Base-by-base conservation (phyloP, 495 filamentous ascomycete species). In the Echria macrotheca region DNA sequence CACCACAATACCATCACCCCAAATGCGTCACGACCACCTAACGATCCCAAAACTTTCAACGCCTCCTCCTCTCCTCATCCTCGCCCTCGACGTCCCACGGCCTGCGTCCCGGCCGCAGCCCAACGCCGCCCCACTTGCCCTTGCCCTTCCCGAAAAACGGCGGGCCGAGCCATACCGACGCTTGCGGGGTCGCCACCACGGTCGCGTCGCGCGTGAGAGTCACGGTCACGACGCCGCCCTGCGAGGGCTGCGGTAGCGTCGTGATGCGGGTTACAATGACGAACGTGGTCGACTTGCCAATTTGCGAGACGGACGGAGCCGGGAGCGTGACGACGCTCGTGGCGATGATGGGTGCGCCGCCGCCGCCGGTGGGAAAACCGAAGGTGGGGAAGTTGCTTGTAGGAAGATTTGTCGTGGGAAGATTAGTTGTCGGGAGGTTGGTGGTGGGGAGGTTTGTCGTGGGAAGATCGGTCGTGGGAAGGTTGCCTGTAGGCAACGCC, bases 181-280 rank as follows among this genome's bases (percentile, higher is more conserved):
- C n/a, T n/a, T n/a, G n/a, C n/a, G n/a, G n/a, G n/a, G n/a, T n/a
- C n/a, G n/a, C n/a, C n/a, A n/a, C n/a, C n/a, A n/a, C n/a, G n/a
- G n/a, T n/a, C n/a, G n/a, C n/a, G n/a, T n/a, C n/a, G n/a, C n/a
- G n/a, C n/a, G n/a, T n/a, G n/a, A n/a, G n/a, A n/a, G n/a, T n/a
- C n/a, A n/a, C n/a, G n/a, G n/a, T n/a, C n/a, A n/a, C n/a, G n/a
- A n/a, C 11, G 7, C 36, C 31, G 3, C 24, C 33, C 15, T 47
- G 33, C 11, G 36, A 19, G 8, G 36, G 47, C 24, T 17, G 15
- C 24, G 41, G 17, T 9, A 53, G 28, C 17, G 37, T 42, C 12
- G 56, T 47, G n/a, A 59, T 42, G 7, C 49, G 31, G 2, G 52
- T 49, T 6, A 55, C 40, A 25, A 47, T 33, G 1, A 54, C 43